Evolutionary conservation across 2,329 filamentous ascomycete species (phyloP).

Genomic region (Exophiala lecanii-corni): DNA sequence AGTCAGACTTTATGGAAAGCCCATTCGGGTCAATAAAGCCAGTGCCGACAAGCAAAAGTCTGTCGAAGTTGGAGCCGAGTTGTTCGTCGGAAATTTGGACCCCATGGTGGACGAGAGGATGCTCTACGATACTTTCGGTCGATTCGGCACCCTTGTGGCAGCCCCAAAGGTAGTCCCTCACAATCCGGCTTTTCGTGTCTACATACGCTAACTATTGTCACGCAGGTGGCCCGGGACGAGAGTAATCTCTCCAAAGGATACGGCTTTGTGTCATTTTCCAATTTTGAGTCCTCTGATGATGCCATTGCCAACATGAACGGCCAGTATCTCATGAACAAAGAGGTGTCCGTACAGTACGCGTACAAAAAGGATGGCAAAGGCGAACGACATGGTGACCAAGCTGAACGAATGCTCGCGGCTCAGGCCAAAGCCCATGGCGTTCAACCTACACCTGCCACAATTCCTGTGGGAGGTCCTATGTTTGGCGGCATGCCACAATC

Average conservation of each 20-base stretch:
- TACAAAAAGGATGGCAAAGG: slow-evolving; percentile 99
- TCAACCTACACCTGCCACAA: slow-evolving; percentile 71
- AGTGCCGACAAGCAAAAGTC: slow-evolving; percentile 91
- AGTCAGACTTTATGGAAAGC: slow-evolving; percentile 86
- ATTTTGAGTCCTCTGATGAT: slow-evolving; percentile 89
- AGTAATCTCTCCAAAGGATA: slow-evolving; percentile 88
- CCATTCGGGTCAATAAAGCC: slow-evolving; percentile 92
- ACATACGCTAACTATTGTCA: slow-evolving; percentile 27
- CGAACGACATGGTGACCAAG: slow-evolving; percentile 89
- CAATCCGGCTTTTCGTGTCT: slow-evolving; percentile 1
- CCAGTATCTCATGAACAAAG: slow-evolving; percentile 95
- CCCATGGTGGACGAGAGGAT: slow-evolving; percentile 92
- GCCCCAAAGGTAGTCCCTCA: slow-evolving; percentile 67
- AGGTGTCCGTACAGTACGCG: slow-evolving; percentile 93
- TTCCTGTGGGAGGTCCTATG: slow-evolving; percentile 45
- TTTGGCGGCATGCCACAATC: slow-evolving; percentile 28
- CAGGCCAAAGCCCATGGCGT: slow-evolving; percentile 95
- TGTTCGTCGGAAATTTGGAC: slow-evolving; percentile 95
- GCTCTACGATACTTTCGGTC: slow-evolving; percentile 89
- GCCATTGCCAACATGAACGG: slow-evolving; percentile 91
- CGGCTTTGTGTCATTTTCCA: slow-evolving; percentile 87
- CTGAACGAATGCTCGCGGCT: slow-evolving; percentile 83
- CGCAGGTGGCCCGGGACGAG: slow-evolving; percentile 72
- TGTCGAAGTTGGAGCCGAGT: slow-evolving; percentile 89
- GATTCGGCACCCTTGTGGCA: slow-evolving; percentile 80